A percentile compares a stretch with the other conserved stretches of the same genome.
These are phyloP conservation scores for Bolboschoenus planiculmis DNA, from an alignment of 176 grass and related monocot species.

Conservation along the genomic window DNA sequence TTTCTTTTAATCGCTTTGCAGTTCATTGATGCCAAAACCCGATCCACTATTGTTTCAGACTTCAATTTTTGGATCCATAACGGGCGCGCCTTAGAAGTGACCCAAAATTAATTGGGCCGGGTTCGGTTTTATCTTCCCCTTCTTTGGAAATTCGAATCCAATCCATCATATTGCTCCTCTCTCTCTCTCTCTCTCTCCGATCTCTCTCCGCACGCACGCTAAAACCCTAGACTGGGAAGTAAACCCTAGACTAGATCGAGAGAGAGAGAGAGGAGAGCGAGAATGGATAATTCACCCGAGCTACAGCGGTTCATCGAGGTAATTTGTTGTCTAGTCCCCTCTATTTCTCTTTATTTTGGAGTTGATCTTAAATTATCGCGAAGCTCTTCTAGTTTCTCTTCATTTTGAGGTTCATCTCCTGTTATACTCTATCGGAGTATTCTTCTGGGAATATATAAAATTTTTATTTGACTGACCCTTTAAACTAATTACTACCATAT, in stretches of 20 bases:
- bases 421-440: background rate
- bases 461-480: background rate
- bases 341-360: background rate
- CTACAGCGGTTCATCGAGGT: constrained; percentile 68
- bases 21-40: background rate
- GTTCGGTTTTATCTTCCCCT: background rate
- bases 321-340: background rate
- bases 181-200: background rate
- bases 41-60: background rate
- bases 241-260: no score
- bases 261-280: background rate
- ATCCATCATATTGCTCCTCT: background rate
- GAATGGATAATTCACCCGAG: constrained; percentile 60
- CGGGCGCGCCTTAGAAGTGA: background rate
- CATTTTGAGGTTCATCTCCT: background rate
- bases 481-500: background rate
- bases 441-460: background rate
- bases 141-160: background rate
- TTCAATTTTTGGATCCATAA: background rate
- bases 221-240: background rate
- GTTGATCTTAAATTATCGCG: background rate
- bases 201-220: no score
- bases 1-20: background rate
- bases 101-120: background rate
- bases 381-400: background rate